phyloP scores from a whole-genome alignment of 176 grass and related monocot species.

The Bonia amplexicaulis region DNA sequence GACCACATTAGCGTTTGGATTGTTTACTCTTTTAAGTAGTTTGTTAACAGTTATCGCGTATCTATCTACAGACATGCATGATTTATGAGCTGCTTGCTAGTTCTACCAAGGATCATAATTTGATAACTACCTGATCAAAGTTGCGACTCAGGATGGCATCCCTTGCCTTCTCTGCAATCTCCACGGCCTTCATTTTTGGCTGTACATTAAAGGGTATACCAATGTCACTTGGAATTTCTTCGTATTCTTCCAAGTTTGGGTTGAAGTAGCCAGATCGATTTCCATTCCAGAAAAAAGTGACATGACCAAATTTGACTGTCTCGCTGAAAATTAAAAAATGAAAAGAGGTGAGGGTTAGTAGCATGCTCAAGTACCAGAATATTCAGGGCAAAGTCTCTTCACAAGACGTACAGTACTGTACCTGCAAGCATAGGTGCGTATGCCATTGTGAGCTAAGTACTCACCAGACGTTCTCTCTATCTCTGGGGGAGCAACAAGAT shows the following conservation, averaged over 20 bases:
- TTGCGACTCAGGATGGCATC: constrained; percentile 73
- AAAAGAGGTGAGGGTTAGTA: not conserved
- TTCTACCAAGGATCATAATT: not conserved
- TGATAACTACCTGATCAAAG: constrained; percentile 64
- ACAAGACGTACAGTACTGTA: not conserved
- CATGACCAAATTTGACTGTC: constrained; percentile 94
- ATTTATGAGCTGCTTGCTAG: not conserved
- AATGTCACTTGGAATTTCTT: constrained; percentile 82
- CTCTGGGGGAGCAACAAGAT: constrained; percentile 78
- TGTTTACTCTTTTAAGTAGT: not conserved
- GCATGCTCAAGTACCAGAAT: not conserved
- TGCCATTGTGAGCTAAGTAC: constrained; percentile 71
- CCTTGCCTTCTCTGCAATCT: constrained; percentile 76
- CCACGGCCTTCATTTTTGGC: constrained; percentile 88
- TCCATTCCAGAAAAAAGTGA: constrained; percentile 97
- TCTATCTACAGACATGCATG: not conserved
- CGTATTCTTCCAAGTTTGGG: constrained; percentile 58
- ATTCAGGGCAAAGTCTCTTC: not conserved
- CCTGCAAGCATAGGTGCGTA: constrained; percentile 89
- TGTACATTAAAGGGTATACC: constrained; percentile 80
- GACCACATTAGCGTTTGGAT: not conserved
- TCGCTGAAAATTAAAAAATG: constrained; percentile 46
- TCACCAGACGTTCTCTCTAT: constrained; percentile 85
- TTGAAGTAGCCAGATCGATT: constrained; percentile 97
- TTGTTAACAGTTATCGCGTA: not conserved